Evolutionary conservation across 768 basidiomycete species (phyloP), one percentile per base, ranked within the genome.

Genomic region (Jaapia argillacea): DNA sequence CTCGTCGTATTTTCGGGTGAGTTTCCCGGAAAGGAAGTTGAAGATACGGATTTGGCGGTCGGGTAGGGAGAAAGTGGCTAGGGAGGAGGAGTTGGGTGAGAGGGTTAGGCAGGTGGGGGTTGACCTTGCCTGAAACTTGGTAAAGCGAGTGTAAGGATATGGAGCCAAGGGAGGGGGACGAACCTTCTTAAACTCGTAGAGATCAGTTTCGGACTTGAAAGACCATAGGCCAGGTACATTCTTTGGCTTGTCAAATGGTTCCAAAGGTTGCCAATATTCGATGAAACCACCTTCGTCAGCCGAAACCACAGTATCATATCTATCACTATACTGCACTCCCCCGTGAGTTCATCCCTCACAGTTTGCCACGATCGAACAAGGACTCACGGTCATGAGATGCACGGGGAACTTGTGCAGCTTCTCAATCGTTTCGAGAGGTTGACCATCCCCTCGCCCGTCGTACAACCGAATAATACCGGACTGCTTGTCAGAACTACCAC

Each of bases 141-240:
- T 23, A 3, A 40, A 6, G 22, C 24, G 3, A 40, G 44, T 21
- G 28, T 38, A 22, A 6, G 27, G 27, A 10, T 18, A 14, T 35
- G 25, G 21, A 21, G 36, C 31, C n/a, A 28, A 28, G 40, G 13
- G 21, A 3, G 18, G 13, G 28, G 3, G 20, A 52, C 62, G 10
- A 42, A 86, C 93, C 75, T 98, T 99, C 69, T 96, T 97, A 68
- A 97, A 99, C 52, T 98, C 92, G 63, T 96, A 98, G 33, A 98
- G 60, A 56, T 97, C 91, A 0, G 96, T 98, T 33, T 81, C 75
- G 41, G 79, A 85, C 60, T 98, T 98, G 66, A 73, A 93, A 24
- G 79, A 69, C 94, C 94, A 99, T 48, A 96, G 59, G 1, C 83
- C 82, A 2, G 77, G 69, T 1, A 89, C 68, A 44, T 81, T 78